phyloP scores from a whole-genome alignment of 129 eudicot genomes.

The Flaveria bidentis region DNA sequence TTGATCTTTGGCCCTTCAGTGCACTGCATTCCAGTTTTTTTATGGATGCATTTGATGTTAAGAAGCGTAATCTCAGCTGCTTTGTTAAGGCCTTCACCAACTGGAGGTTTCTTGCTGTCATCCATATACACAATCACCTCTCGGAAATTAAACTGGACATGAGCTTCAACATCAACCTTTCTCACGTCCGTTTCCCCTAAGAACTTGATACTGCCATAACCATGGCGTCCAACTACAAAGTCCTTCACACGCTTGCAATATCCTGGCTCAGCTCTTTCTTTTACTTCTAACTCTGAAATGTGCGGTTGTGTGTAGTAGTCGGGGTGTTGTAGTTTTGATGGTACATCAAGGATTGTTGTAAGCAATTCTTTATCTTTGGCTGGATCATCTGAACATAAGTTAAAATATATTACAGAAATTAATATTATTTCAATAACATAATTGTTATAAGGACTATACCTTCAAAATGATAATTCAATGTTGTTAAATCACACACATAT shows the following conservation, averaged over 20 bases:
- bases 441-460: not conserved
- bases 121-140: slow-evolving; percentile 70
- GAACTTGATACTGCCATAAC: slow-evolving; percentile 66
- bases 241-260: slow-evolving; percentile 64
- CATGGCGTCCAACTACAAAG: slow-evolving; percentile 64
- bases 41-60: slow-evolving; percentile 63
- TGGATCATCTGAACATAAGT: slow-evolving; percentile 16
- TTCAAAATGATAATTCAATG: not conserved
- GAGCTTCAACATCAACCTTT: slow-evolving; percentile 51
- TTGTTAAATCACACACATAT: too few species aligned
- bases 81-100: slow-evolving; percentile 77
- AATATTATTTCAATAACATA: too few species aligned
- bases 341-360: slow-evolving; percentile 27
- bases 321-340: slow-evolving; percentile 54
- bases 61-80: slow-evolving; percentile 73
- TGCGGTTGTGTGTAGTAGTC: slow-evolving; percentile 67
- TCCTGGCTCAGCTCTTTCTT: slow-evolving; percentile 57
- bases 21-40: slow-evolving; percentile 49
- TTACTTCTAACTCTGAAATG: slow-evolving; percentile 52
- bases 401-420: not conserved
- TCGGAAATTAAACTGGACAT: slow-evolving; percentile 49
- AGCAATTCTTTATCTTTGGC: not conserved
- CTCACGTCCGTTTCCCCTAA: slow-evolving; percentile 62
- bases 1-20: slow-evolving; percentile 47
- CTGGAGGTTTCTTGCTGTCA: slow-evolving; percentile 55